phyloP scores from a whole-genome alignment of 176 grass and related monocot species.

The Thinopyrum elongatum region DNA sequence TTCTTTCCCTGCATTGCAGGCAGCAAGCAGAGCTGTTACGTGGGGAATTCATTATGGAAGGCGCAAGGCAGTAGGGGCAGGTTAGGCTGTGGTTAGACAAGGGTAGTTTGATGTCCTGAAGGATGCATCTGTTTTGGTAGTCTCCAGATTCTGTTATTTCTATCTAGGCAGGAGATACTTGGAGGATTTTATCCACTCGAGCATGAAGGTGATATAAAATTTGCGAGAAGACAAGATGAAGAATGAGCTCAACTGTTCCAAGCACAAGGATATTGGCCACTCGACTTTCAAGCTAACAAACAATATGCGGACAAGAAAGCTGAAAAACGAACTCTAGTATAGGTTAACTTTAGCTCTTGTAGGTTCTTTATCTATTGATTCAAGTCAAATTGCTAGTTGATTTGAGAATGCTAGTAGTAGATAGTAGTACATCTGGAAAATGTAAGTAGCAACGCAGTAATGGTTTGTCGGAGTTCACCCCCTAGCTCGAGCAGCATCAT shows the following conservation, averaged over 20 bases:
- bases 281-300: too few relatives aligned
- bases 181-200: not conserved
- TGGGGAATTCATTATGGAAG: too few relatives aligned
- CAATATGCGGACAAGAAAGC: too few relatives aligned
- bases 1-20: conserved; percentile 26
- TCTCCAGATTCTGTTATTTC: not conserved
- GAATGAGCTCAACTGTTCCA: not conserved
- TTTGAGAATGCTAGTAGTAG: not conserved
- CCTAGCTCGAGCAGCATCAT: not conserved
- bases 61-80: too few relatives aligned
- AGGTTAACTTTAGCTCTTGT: not conserved
- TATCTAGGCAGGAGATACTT: not conserved
- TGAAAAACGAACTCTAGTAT: not conserved
- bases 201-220: not conserved
- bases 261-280: not conserved
- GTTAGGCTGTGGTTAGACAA: too few relatives aligned
- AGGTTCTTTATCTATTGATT: not conserved
- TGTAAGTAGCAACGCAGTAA: not conserved
- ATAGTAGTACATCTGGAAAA: not conserved
- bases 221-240: not conserved
- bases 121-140: too few relatives aligned
- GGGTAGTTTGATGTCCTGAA: too few relatives aligned
- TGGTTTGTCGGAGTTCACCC: too few relatives aligned
- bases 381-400: not conserved
- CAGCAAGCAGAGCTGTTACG: not conserved